phyloP scores from a whole-genome alignment of 2,329 filamentous ascomycete species.

The Cordyceps militaris region DNA sequence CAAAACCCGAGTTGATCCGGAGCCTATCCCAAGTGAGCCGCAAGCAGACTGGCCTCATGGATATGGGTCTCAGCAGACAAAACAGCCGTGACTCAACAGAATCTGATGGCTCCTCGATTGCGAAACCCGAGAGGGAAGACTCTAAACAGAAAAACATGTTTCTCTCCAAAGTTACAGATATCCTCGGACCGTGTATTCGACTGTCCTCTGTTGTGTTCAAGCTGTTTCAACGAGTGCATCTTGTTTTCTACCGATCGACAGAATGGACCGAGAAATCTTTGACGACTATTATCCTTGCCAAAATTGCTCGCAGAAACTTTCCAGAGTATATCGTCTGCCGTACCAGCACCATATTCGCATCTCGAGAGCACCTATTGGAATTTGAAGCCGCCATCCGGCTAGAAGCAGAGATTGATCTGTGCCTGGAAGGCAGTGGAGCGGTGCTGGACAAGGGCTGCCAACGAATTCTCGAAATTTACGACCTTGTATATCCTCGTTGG shows the following conservation, averaged over 20 bases:
- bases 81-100: constrained; percentile 50
- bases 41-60: constrained; percentile 68
- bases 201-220: constrained; percentile 66
- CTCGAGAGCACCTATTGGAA: constrained; percentile 68
- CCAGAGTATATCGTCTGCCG: constrained; percentile 85
- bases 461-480: constrained; percentile 63
- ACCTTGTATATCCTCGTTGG: constrained; percentile 77
- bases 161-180: constrained; percentile 65
- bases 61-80: constrained; percentile 57
- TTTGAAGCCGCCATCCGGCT: constrained; percentile 82
- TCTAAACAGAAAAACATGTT: constrained; percentile 69
- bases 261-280: constrained; percentile 97
- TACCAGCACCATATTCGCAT: constrained; percentile 80
- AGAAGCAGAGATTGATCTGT: constrained; percentile 72
- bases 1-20: constrained; percentile 70
- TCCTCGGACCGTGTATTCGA: constrained; percentile 76
- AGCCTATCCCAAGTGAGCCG: constrained; percentile 69
- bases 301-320: constrained; percentile 81
- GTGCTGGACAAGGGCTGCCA: constrained; percentile 59
- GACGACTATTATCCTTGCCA: constrained; percentile 88
- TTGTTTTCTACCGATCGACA: constrained; percentile 92
- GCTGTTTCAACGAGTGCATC: constrained; percentile 87
- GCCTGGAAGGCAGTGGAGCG: constrained; percentile 72
- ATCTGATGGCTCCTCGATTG: constrained; percentile 33
- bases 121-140: constrained; percentile 23